Conservation (phyloP, 768 basidiomycete genomes). For the Tricholoma matsutake region DNA sequence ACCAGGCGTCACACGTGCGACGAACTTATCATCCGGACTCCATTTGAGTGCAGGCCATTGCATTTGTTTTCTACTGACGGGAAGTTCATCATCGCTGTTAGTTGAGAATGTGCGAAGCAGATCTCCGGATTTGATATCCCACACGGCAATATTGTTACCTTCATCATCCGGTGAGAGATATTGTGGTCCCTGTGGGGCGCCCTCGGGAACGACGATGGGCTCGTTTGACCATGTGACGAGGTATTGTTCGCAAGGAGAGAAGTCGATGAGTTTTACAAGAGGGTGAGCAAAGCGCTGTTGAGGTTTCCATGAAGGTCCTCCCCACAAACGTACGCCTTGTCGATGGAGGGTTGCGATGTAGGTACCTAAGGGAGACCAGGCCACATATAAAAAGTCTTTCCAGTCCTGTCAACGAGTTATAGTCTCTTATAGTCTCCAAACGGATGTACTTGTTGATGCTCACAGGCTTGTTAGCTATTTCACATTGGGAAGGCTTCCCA, state of each 20-base stretch:
- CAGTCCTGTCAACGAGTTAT: conserved; percentile 59
- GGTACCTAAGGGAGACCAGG: conserved; percentile 97
- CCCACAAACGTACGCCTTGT: conserved; percentile 95
- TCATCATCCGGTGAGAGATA: conserved; percentile 93
- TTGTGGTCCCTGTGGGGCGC: conserved; percentile 75
- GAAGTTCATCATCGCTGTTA: conserved; percentile 53
- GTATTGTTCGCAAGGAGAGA: conserved; percentile 96
- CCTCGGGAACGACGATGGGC: conserved; percentile 82
- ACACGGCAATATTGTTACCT: conserved; percentile 96
- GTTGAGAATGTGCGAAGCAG: conserved; percentile 90
- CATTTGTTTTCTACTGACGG: conserved; percentile 72
- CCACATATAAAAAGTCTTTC: conserved; percentile 91
- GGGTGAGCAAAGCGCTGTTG: conserved; percentile 94
- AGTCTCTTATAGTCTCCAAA: conserved; percentile 15
- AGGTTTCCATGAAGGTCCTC: conserved; percentile 85
- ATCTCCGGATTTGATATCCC: conserved; percentile 93
- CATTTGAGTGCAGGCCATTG: conserved; percentile 96
- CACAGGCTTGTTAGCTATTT: conserved; percentile 77
- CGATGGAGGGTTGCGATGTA: conserved; percentile 91
- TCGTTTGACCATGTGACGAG: conserved; percentile 97
- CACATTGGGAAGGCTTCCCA: conserved; percentile 84
- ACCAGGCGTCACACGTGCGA: conserved; percentile 84
- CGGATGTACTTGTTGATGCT: conserved; percentile 23
- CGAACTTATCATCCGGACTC: conserved; percentile 95
- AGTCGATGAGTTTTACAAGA: conserved; percentile 92